Evolutionary conservation across 2,329 filamentous ascomycete genomes (phyloP).

Genomic region (Sporothrix humicola): DNA sequence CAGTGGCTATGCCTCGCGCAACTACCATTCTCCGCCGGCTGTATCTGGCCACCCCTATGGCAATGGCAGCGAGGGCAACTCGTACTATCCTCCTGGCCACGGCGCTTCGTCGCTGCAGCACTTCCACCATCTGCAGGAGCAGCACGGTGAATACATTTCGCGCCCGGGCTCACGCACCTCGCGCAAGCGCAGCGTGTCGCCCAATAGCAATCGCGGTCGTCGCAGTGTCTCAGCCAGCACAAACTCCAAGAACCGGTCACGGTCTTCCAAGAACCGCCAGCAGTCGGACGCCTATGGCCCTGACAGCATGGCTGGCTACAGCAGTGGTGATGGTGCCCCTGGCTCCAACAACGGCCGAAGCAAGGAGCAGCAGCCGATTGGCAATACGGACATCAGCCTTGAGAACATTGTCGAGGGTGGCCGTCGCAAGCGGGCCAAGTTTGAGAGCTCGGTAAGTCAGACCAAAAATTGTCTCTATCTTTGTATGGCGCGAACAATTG

Average conservation of each 20-base stretch:
- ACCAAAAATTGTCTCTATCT: conserved; percentile 3
- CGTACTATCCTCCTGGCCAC: conserved; percentile 55
- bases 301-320: conserved; percentile 77
- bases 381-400: conserved; percentile 95
- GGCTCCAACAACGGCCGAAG: conserved; percentile 77
- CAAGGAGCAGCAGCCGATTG: conserved; percentile 74
- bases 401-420: conserved; percentile 98
- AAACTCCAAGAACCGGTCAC: conserved; percentile 67
- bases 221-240: conserved; percentile 76
- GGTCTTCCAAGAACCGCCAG: conserved; percentile 62
- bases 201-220: conserved; percentile 68
- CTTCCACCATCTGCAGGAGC: conserved; percentile 38
- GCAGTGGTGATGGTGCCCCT: conserved; percentile 82
- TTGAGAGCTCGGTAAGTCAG: conserved; percentile 90
- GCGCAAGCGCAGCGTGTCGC: conserved; percentile 80
- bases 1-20: conserved; percentile 47
- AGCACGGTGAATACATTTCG: conserved; percentile 66
- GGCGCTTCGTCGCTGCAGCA: conserved; percentile 44
- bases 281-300: conserved; percentile 55
- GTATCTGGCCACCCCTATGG: neutral
- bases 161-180: conserved; percentile 73
- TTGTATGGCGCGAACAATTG: conserved; percentile 35
- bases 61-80: conserved; percentile 49
- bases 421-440: conserved; percentile 90
- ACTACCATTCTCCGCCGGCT: conserved; percentile 35